phyloP scores from a whole-genome alignment of 371 early-diverging fungal genomes.

The Syncephalastrum contaminatum region DNA sequence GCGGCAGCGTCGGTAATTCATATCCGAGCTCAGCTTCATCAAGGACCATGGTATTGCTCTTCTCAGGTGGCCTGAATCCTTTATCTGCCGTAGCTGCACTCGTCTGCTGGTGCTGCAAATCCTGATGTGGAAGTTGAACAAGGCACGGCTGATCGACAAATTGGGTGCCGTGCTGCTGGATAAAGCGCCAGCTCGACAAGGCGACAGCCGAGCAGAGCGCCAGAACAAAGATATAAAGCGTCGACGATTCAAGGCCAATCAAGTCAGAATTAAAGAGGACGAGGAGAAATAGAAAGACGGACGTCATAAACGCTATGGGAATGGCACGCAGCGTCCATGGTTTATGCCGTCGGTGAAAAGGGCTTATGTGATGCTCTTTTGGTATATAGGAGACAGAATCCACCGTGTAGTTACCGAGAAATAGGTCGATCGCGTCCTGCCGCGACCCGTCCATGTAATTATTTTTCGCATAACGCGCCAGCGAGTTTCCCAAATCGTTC shows the following conservation, averaged over 20 bases:
- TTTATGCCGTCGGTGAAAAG: slow-evolving; percentile 19
- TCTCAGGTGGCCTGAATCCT: slow-evolving; percentile 6
- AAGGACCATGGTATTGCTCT: slow-evolving; percentile 26
- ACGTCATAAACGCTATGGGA: slow-evolving; percentile 26
- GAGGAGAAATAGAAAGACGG: slow-evolving; percentile 21
- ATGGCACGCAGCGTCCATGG: slow-evolving; percentile 16
- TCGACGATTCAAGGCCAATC: slow-evolving; percentile 23
- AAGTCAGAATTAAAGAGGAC: slow-evolving; percentile 25
- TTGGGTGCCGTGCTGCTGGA: slow-evolving; percentile 36
- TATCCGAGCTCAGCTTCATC: slow-evolving; percentile 44
- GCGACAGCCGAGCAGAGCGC: slow-evolving; percentile 35
- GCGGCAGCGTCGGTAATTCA: slow-evolving; percentile 26
- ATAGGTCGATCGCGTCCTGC: slow-evolving; percentile 85
- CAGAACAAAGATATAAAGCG: slow-evolving; percentile 23
- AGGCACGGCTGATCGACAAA: slow-evolving; percentile 49
- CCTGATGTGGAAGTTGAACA: slow-evolving; percentile 9
- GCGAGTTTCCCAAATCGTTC: slow-evolving; percentile 78
- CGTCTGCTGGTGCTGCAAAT: slow-evolving; percentile 1
- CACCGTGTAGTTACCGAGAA: slow-evolving; percentile 72
- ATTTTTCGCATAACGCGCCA: slow-evolving; percentile 85
- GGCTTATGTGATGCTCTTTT: slow-evolving; percentile 23
- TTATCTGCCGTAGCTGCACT: background rate
- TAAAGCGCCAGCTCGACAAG: slow-evolving; percentile 29
- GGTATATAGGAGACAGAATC: slow-evolving; percentile 12
- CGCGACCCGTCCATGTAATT: slow-evolving; percentile 91